Conservation (phyloP, 305 asterid species). For the Fraxinus sp. region DNA sequence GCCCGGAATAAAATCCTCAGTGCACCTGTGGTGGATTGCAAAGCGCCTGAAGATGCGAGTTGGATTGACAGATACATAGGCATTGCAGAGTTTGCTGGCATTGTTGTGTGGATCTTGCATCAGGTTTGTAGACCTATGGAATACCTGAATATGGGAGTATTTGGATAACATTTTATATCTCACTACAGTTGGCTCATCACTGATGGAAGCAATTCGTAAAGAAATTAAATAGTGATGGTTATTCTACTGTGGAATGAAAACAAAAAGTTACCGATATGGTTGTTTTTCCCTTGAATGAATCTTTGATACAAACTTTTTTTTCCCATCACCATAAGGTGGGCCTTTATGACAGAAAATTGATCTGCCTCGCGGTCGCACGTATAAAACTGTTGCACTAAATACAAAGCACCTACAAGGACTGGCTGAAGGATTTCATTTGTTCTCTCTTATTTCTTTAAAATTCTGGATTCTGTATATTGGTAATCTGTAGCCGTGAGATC, state of each 20-base stretch:
- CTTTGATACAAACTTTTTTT: too few species aligned
- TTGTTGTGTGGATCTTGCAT: conserved; percentile 90
- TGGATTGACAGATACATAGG: conserved; percentile 97
- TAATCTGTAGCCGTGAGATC: not conserved
- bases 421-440: not conserved
- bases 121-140: conserved; percentile 45
- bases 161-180: not conserved
- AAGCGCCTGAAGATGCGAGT: conserved; percentile 82
- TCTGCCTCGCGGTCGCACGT: too few species aligned
- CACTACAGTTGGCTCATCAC: not conserved
- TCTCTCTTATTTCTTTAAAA: not conserved
- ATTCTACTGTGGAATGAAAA: not conserved
- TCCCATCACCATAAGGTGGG: too few species aligned
- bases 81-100: conserved; percentile 92
- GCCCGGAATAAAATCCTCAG: conserved; percentile 69
- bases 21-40: conserved; percentile 86
- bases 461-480: not conserved
- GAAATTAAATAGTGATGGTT: not conserved
- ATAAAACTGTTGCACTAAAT: too few species aligned
- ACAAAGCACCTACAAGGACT: not conserved
- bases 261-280: not conserved
- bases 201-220: not conserved
- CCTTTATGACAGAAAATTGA: too few species aligned
- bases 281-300: too few species aligned
- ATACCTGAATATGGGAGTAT: conserved; percentile 3